Evolutionary conservation across 2,329 filamentous ascomycete genomes (phyloP), one percentile per base, ranked within the genome.

Genomic region (Arthrobotrys entomopaga): DNA sequence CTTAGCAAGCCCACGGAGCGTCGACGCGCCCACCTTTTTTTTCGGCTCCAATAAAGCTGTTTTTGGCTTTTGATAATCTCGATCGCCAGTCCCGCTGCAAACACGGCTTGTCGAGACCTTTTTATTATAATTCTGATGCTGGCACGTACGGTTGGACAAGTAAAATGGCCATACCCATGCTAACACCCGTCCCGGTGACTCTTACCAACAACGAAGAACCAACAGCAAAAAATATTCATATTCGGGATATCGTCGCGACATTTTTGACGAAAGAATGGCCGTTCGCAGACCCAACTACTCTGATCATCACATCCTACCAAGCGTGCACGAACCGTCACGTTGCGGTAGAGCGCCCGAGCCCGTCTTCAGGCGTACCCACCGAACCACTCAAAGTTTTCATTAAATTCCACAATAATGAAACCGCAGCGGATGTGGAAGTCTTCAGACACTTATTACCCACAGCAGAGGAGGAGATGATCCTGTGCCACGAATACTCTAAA

Each of bases 401-500:
- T 6, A 60, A 60, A 60, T 50, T 60, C 13, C 57, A 60, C n/a
- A 50, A 60, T n/a, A 43, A 49, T 7, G n/a, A 34, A n/a, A n/a
- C n/a, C 24, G 42, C 22, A 4, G 57, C 4, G 19, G 52, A 57
- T 3, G 63, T 77, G 2, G 74, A 67, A 59, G 38, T 77, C 0
- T 78, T 78, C 54, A 73, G 75, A 19, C 48, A 59, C 13, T 49
- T 78, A 19, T 77, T 65, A 2, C 77, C 77, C 7, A 73, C 26
- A 8, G 78, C 76, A 29, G 63, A 75, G 1, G 77, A 78, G 38
- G 76, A 78, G 58, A 76, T 77, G 54, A 53, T 54, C 13, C n/a
- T 78, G 7, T 77, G 70, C 50, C 59, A 76, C 20, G 74, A 78
- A 10, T 78, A 77, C 29, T 74, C 73, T 38, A 73, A 24, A 69